Evolutionary conservation across 768 basidiomycete genomes (phyloP), one percentile per base, ranked within the genome.

Genomic region (Mycena rosella): DNA sequence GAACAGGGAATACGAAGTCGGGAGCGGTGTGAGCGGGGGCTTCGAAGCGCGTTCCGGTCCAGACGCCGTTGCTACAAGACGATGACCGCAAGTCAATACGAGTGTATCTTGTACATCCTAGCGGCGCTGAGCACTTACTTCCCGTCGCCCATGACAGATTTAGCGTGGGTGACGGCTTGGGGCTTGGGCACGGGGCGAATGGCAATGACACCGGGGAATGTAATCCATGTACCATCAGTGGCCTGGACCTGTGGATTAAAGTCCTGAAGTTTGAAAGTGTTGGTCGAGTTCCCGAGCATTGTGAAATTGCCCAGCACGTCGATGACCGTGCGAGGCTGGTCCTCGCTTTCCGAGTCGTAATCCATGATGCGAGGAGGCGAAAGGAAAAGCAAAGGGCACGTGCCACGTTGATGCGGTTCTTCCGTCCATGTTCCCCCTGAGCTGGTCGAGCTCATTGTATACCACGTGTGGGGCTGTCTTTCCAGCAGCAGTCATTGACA

Each of bases 31-130:
- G 15, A 3, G 59, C 51, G 34, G 65, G 53, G 53, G 65, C 15
- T 6, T 32, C 54, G 48, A 67, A 67, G 42, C 17, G 29, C 5
- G 65, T 54, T 34, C 24, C 65, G 22, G 53, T 61, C 66, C 66
- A 67, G 18, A 67, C 47, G 47, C 66, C 66, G 66, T 56, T 26
- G 49, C 54, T 56, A 24, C 32, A 47, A 34, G 18, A 49, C 2
- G 30, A 30, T 10, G 5, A 36, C 13, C 3, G 2, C 14, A 55
- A 7, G 29, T 52, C 29, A 30, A 52, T n/a, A 30, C 17, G 18
- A 55, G 7, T 44, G 42, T 24, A 34, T 42, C 44, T 44, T 10
- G 27, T 34, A 34, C 42, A 53, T 53, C 38, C 17, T 52, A 40
- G n/a, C 15, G 61, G 53, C 13, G 42, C 56, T 27, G 38, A 58